Evolutionary conservation across 495 filamentous ascomycete genomes (phyloP), one percentile per base, ranked within the genome.

Genomic region (Peziza echinospora): DNA sequence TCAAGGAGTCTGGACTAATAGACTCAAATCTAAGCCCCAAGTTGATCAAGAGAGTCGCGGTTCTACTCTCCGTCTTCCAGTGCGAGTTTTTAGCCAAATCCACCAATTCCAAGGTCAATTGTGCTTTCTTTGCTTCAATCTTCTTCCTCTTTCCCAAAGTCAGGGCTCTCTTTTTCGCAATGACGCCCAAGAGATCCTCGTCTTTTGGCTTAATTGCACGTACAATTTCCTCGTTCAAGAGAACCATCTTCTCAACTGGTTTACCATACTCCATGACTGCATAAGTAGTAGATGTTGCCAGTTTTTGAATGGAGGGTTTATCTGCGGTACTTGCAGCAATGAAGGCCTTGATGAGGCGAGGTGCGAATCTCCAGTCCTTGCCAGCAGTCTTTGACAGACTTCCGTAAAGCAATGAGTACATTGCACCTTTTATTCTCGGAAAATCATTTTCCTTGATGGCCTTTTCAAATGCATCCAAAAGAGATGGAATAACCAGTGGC

Each of bases 21-120:
- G 75, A 79, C 49, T 93, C 81, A 53, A 93, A 93, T 37, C 91
- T 76, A 39, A 93, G 70, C 44, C 82, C 84, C 52, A 92, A 71
- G 47, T 85, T 86, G 49, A 86, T 72, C 13, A 92, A 78, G 52
- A 96, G 86, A 21, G 85, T 80, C 11, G 80, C 82, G 37, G 84
- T 86, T 23, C 89, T 70, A 48, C 75, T 83, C 8, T 85, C 87
- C 51, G 92, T 82, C 69, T 92, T 96, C 89, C 89, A 99, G 58
- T 96, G 91, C 0, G 83, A 81, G 21, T 72, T 70, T 47, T 74
- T 73, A 0, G 82, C 78, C 45, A 84, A 60, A 30, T 82, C 74
- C 2, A 86, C 77, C 30, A 99, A 70, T 54, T 93, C 82, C 47
- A 79, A 64, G 0, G 85, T 82, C 13, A 96, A 64, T 5, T 75